A percentile compares a stretch with the other conserved stretches of the same genome.
These are phyloP conservation scores for Beta macrorhiza DNA, from an alignment of 179 eudicot species.

Conservation along the genomic window DNA sequence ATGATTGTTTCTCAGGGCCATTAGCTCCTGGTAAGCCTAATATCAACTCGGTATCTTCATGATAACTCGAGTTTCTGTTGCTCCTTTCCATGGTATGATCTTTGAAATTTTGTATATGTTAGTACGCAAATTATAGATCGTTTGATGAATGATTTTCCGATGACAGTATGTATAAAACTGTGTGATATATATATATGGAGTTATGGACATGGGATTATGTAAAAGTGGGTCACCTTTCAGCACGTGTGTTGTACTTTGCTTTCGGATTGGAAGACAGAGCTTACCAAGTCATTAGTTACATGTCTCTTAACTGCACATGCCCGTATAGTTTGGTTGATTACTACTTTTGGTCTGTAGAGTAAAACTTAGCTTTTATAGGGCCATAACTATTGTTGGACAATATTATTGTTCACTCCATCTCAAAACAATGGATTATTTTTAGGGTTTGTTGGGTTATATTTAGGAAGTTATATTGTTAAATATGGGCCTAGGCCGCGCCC, in stretches of 20 bases:
- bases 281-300: slow-evolving; percentile 21
- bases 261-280: slow-evolving; percentile 23
- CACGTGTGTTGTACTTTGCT: slow-evolving; percentile 28
- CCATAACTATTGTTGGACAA: background rate
- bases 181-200: background rate
- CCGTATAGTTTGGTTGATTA: slow-evolving; percentile 2
- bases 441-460: too few species aligned
- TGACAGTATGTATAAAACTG: background rate
- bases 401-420: background rate
- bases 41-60: slow-evolving; percentile 40
- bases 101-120: background rate
- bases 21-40: slow-evolving; percentile 36
- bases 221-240: background rate
- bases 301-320: slow-evolving; percentile 33
- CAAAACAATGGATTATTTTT: background rate
- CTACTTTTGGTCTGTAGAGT: slow-evolving; percentile 1
- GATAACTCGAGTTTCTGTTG: slow-evolving; percentile 21
- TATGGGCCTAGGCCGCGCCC: too few species aligned
- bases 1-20: background rate
- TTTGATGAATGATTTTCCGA: background rate
- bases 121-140: slow-evolving; percentile 2
- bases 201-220: background rate
- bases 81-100: slow-evolving; percentile 17
- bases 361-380: background rate
- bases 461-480: too few species aligned